These are phyloP conservation scores for Serendipita vermifera DNA, from an alignment of 768 basidiomycete species.

Conservation along the genomic window DNA sequence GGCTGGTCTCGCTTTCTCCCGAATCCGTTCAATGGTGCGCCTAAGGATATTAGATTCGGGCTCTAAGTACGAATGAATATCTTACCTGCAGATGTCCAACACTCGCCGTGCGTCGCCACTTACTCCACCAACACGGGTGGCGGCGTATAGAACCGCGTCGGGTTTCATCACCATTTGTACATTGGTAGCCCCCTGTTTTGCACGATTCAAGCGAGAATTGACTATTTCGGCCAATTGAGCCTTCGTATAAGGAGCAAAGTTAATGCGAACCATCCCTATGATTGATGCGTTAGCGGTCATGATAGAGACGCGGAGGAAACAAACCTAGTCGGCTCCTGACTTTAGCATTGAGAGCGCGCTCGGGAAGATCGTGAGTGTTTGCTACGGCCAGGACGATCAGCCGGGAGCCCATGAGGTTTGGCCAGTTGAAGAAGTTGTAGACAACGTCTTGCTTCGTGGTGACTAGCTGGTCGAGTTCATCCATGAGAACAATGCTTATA, in stretches of 20 bases:
- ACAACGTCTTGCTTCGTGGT: slow-evolving; percentile 96
- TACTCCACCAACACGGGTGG: slow-evolving; percentile 64
- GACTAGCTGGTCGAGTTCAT: slow-evolving; percentile 93
- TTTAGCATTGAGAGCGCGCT: slow-evolving; percentile 82
- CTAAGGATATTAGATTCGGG: slow-evolving; percentile 25
- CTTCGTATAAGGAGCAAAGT: slow-evolving; percentile 80
- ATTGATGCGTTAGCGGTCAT: background rate
- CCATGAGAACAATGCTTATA: slow-evolving; percentile 89
- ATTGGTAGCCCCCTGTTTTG: slow-evolving; percentile 35
- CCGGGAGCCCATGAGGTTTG: slow-evolving; percentile 74
- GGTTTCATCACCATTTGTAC: slow-evolving; percentile 37
- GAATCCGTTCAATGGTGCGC: slow-evolving; percentile 72
- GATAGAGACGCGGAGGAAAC: slow-evolving; percentile 19
- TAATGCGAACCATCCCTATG: slow-evolving; percentile 77
- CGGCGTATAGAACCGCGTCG: slow-evolving; percentile 76
- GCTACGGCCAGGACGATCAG: slow-evolving; percentile 94
- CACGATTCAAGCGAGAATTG: slow-evolving; percentile 57
- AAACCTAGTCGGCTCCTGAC: slow-evolving; percentile 83
- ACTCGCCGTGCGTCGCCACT: slow-evolving; percentile 91
- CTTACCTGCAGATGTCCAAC: slow-evolving; percentile 77
- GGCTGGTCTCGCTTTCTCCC: slow-evolving; percentile 36
- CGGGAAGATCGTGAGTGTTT: slow-evolving; percentile 96
- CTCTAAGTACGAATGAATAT: background rate
- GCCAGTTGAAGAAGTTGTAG: slow-evolving; percentile 99
- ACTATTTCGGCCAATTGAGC: slow-evolving; percentile 75